Evolutionary conservation across 202 grass and related monocot genomes (phyloP), one percentile per base, ranked within the genome.

Genomic region (Tripidium arundinaceum): DNA sequence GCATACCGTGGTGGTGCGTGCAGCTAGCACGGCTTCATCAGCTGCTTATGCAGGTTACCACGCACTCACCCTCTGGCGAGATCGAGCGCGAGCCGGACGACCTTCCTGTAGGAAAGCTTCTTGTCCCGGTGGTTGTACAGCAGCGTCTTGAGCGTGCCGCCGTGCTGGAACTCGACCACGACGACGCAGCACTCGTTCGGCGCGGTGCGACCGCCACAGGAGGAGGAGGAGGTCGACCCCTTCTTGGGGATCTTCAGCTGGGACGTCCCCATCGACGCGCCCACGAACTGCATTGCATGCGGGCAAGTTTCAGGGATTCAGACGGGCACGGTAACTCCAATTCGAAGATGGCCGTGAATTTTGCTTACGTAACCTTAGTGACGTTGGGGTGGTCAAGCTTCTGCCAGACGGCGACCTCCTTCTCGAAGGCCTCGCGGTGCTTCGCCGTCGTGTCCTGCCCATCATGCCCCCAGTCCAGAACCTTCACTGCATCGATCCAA

Each of bases 341-440:
- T 11, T 40, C 5, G 2, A 16, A 16, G 81, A 64, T 49, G 57
- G 37, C 19, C 0, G 7, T 46, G 8, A 10, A 42, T 58, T 4
- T 12, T 61, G 46, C 7, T 54, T 83, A 81, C 33, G 38, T 59
- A 57, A 84, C 95, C 83, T 90, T 92, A 3, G 95, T 94, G 70
- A 94, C 84, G 79, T 98, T 98, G 14, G 90, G 92, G 72, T 98
- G 92, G 62, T 86, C 86, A 11, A 94, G 95, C 79, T 89, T 88
- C 58, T 94, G 84, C 92, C 91, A 98, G 49, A 94, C 92, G 16
- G 76, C 75, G 9, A 98, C 92, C 84, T 98, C 92, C 81, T 98
- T 89, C 63, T 86, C 70, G 72, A 98, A 98, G 34, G 95, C 93
- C 55, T 93, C 86, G 11, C 92, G 78, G 36, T 89, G 90, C 72